Conservation (phyloP, 768 basidiomycete species). For the Tephrocybe sp. region DNA sequence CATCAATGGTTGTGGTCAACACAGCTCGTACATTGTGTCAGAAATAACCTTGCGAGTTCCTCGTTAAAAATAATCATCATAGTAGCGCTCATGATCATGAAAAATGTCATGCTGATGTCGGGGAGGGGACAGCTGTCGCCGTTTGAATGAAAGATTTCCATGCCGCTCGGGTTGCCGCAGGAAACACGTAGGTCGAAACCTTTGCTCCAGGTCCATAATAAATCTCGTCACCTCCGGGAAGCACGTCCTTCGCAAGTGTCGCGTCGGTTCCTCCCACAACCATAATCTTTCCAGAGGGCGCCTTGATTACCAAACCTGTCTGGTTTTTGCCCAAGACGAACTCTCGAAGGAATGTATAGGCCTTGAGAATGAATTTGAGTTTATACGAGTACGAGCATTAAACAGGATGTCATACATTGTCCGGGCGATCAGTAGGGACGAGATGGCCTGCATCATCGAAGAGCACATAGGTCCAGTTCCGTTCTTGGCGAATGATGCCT, state of each 20-base stretch:
- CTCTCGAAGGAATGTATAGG: constrained; percentile 58
- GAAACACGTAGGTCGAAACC: constrained; percentile 52
- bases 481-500: constrained; percentile 73
- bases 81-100: not conserved
- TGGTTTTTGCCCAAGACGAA: constrained; percentile 64
- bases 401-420: constrained; percentile 28
- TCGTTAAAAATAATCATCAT: not conserved
- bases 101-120: constrained; percentile 3
- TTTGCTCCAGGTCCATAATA: constrained; percentile 51
- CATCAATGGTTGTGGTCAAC: not conserved
- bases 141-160: constrained; percentile 52
- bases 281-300: constrained; percentile 22
- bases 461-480: constrained; percentile 57
- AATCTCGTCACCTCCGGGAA: constrained; percentile 57
- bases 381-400: not conserved
- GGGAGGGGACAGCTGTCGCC: constrained; percentile 27
- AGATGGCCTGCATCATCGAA: constrained; percentile 43
- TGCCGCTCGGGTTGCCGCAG: constrained; percentile 51
- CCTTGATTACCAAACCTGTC: constrained; percentile 51
- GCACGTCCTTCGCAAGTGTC: constrained; percentile 39
- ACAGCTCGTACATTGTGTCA: not conserved
- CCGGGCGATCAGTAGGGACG: constrained; percentile 34
- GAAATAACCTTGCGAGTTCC: not conserved
- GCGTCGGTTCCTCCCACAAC: constrained; percentile 51
- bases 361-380: constrained; percentile 34